Conservation (phyloP, 805 yeast genomes). For the Zygotorulaspora danielsina region DNA sequence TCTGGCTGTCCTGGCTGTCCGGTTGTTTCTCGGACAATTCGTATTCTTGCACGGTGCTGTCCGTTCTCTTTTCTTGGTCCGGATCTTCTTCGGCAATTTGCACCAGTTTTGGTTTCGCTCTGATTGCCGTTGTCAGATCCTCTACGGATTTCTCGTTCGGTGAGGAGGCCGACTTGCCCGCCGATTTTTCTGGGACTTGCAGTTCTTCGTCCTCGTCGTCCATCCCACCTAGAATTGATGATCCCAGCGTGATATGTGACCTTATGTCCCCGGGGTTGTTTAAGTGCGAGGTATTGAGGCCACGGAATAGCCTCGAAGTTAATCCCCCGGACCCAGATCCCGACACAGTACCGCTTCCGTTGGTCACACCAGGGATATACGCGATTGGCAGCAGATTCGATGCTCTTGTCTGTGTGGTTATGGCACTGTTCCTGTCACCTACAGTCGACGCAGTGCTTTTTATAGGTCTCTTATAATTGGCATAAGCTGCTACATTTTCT, state of each 20-base stretch:
- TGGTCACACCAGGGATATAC: slow-evolving; percentile 88
- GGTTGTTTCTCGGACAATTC: background rate
- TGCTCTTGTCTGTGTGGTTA: slow-evolving; percentile 70
- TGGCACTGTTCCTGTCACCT: slow-evolving; percentile 42
- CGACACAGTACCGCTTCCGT: slow-evolving; percentile 13
- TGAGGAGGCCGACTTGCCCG: slow-evolving; percentile 5
- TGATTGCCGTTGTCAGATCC: slow-evolving; percentile 61
- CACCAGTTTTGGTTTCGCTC: slow-evolving; percentile 69
- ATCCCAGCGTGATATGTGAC: slow-evolving; percentile 39
- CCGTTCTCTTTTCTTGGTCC: slow-evolving; percentile 9
- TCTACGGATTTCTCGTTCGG: slow-evolving; percentile 13
- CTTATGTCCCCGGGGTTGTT: slow-evolving; percentile 26
- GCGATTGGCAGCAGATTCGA: slow-evolving; percentile 89
- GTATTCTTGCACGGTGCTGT: slow-evolving; percentile 6
- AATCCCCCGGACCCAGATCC: slow-evolving; percentile 1
- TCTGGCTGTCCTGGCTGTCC: slow-evolving; percentile 3
- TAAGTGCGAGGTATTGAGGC: slow-evolving; percentile 15
- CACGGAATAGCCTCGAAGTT: slow-evolving; percentile 10
- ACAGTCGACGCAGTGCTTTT: slow-evolving; percentile 1
- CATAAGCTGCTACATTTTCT: slow-evolving; percentile 3
- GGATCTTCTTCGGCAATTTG: slow-evolving; percentile 27
- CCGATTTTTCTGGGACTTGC: slow-evolving; percentile 28
- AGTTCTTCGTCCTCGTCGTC: slow-evolving; percentile 41
- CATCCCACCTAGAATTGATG: slow-evolving; percentile 42
- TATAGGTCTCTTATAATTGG: slow-evolving; percentile 5